These are phyloP conservation scores for Zygosaccharomyces sapae DNA, from an alignment of 1,139 yeast genomes.

Conservation along the genomic window DNA sequence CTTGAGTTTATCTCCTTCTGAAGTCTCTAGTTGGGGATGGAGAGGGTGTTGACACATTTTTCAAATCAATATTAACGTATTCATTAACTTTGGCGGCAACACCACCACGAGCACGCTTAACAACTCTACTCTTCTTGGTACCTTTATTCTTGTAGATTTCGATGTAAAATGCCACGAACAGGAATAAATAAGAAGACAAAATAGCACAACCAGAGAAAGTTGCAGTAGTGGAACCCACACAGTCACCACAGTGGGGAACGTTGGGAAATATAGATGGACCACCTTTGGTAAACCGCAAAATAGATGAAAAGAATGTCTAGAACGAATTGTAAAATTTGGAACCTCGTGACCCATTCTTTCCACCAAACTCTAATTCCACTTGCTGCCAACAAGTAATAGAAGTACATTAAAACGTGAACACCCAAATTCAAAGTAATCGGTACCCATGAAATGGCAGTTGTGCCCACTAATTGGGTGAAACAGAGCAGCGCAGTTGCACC, in stretches of 20 bases:
- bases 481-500: slow-evolving; percentile 82
- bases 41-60: slow-evolving; percentile 40
- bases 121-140: slow-evolving; percentile 47
- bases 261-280: slow-evolving; percentile 36
- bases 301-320: slow-evolving; percentile 71
- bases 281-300: slow-evolving; percentile 63
- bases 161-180: slow-evolving; percentile 71
- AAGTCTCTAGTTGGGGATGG: slow-evolving; percentile 41
- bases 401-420: slow-evolving; percentile 80
- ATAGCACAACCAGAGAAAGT: slow-evolving; percentile 70
- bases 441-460: slow-evolving; percentile 76
- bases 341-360: slow-evolving; percentile 85
- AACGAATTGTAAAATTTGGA: slow-evolving; percentile 72
- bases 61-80: slow-evolving; percentile 56
- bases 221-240: slow-evolving; percentile 68
- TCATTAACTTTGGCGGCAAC: slow-evolving; percentile 69
- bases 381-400: slow-evolving; percentile 76
- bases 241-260: slow-evolving; percentile 61
- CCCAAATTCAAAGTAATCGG: slow-evolving; percentile 68
- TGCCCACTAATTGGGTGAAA: slow-evolving; percentile 71
- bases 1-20: slow-evolving; percentile 29
- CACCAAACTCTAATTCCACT: slow-evolving; percentile 84
- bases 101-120: slow-evolving; percentile 71
- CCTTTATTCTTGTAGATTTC: slow-evolving; percentile 64
- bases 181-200: slow-evolving; percentile 65